phyloP scores from a whole-genome alignment of 768 basidiomycete species.

The Russula virescens region DNA sequence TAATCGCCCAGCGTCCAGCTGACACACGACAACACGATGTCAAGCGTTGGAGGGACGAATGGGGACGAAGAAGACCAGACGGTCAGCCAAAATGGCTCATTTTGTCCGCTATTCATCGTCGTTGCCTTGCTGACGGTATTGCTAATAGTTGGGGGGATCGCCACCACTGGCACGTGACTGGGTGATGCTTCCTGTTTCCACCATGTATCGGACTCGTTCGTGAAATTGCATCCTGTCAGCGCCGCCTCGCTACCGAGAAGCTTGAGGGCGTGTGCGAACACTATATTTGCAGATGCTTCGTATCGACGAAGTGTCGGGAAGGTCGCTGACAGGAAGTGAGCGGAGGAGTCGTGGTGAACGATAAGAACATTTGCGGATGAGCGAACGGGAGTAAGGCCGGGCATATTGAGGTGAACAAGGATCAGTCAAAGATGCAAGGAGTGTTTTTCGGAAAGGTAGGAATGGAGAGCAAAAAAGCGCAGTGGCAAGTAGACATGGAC shows the following conservation, averaged over 20 bases:
- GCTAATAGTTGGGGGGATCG: neutral
- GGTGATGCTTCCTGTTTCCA: slow-evolving; percentile 25
- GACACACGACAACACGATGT: slow-evolving; percentile 45
- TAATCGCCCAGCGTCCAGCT: slow-evolving; percentile 40
- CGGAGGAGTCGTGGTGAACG: slow-evolving; percentile 37
- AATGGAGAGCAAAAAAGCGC: neutral
- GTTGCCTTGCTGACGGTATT: neutral
- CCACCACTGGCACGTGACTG: slow-evolving; percentile 22
- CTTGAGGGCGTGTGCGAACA: slow-evolving; percentile 47
- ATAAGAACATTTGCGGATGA: slow-evolving; percentile 28
- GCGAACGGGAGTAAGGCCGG: slow-evolving; percentile 30
- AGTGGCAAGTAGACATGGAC: neutral
- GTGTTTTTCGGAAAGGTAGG: neutral
- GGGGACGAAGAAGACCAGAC: slow-evolving; percentile 38
- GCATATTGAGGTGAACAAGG: slow-evolving; percentile 26
- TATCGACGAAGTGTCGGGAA: slow-evolving; percentile 39
- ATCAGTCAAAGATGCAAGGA: neutral
- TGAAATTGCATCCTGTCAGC: slow-evolving; percentile 35
- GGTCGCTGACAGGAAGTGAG: slow-evolving; percentile 37
- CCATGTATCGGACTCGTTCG: slow-evolving; percentile 31
- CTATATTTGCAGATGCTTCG: slow-evolving; percentile 47
- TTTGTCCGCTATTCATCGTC: neutral
- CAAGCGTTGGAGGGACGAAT: slow-evolving; percentile 31
- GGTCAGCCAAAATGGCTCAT: slow-evolving; percentile 44
- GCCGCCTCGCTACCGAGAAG: slow-evolving; percentile 36